Percentiles rank a stretch among this genome's conserved stretches.
phyloP scores from a whole-genome alignment of 805 yeast genomes.

The Cyberlindnera nakhonratchasimensis region DNA sequence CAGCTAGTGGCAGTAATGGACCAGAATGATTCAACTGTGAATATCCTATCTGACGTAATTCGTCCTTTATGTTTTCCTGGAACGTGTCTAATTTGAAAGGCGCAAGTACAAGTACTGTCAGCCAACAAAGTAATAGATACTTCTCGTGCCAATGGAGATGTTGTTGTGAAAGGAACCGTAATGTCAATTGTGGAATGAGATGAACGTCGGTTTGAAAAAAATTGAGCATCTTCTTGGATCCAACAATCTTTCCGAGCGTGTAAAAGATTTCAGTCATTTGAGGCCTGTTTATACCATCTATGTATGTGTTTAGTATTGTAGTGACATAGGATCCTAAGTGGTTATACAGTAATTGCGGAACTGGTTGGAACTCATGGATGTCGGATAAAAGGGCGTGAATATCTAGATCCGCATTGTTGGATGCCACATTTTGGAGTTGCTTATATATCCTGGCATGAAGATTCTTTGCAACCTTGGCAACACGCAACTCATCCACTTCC shows the following conservation, averaged over 20 bases:
- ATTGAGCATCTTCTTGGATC: slow-evolving; percentile 55
- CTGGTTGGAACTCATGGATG: slow-evolving; percentile 50
- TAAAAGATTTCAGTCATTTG: slow-evolving; percentile 42
- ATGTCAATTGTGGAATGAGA: slow-evolving; percentile 39
- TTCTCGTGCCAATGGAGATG: slow-evolving; percentile 41
- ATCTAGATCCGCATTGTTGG: not conserved
- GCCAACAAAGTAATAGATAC: slow-evolving; percentile 63
- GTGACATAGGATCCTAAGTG: slow-evolving; percentile 26
- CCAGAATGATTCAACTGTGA: slow-evolving; percentile 36
- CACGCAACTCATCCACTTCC: slow-evolving; percentile 20
- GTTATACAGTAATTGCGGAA: slow-evolving; percentile 49
- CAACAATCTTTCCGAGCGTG: slow-evolving; percentile 60
- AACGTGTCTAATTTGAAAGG: slow-evolving; percentile 63
- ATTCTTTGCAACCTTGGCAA: slow-evolving; percentile 18
- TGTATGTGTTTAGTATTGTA: slow-evolving; percentile 24
- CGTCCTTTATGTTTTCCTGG: slow-evolving; percentile 28
- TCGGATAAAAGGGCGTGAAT: slow-evolving; percentile 9
- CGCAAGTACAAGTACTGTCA: slow-evolving; percentile 60
- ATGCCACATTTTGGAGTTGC: not conserved
- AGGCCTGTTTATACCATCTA: slow-evolving; percentile 14
- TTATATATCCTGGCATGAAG: slow-evolving; percentile 6
- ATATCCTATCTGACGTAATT: slow-evolving; percentile 31
- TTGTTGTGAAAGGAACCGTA: slow-evolving; percentile 18
- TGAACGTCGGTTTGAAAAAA: slow-evolving; percentile 59
- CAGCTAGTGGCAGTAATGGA: slow-evolving; percentile 30